A percentile compares a stretch with the other conserved stretches of the same genome.
These are phyloP conservation scores for Citrus mangshanensis DNA, from an alignment of 345 rosid genomes.

Conservation along the genomic window DNA sequence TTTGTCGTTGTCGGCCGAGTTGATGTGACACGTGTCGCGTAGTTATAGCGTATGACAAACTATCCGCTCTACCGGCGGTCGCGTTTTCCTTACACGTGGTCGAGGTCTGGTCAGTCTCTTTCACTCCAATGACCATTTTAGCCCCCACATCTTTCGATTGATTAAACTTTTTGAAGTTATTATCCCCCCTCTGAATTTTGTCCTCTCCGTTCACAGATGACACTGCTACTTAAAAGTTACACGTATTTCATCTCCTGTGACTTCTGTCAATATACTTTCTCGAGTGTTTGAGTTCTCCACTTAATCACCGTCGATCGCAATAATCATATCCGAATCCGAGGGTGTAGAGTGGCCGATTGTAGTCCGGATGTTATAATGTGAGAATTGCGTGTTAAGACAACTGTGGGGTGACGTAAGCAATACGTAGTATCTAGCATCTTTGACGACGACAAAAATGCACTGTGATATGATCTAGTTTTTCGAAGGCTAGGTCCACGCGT, in stretches of 20 bases:
- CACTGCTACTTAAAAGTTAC: neutral
- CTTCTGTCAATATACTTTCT: neutral
- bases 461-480: constrained; percentile 1
- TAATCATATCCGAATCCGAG: neutral
- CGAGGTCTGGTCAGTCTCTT: neutral
- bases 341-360: neutral
- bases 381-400: constrained; percentile 15
- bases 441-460: constrained; percentile 23
- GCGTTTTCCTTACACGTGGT: constrained; percentile 19
- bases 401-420: constrained; percentile 32
- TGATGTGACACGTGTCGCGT: constrained; percentile 30
- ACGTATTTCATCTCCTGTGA: neutral
- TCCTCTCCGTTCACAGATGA: neutral
- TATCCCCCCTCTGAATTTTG: neutral
- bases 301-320: neutral
- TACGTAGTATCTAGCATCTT: constrained; percentile 14
- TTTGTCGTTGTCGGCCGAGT: constrained; percentile 35
- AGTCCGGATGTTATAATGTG: neutral
- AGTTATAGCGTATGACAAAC: constrained; percentile 14
- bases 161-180: neutral
- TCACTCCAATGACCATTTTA: constrained; percentile 1
- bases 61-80: constrained; percentile 9
- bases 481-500: neutral
- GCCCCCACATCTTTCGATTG: neutral
- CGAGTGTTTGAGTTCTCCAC: neutral